phyloP scores from a whole-genome alignment of 1,139 yeast genomes.

The Diutina rugosa region DNA sequence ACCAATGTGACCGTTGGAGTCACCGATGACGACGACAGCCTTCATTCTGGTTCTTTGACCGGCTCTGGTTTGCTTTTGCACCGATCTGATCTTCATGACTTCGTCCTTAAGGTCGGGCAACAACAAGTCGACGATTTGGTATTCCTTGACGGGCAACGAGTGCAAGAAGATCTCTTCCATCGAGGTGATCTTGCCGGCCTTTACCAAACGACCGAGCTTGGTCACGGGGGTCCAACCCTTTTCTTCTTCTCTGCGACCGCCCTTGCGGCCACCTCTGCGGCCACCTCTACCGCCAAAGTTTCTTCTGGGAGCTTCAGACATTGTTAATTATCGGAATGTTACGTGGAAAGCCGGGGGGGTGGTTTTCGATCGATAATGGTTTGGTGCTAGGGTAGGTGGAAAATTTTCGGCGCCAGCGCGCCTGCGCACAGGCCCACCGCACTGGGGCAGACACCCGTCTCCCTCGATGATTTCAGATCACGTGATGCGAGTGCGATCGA shows the following conservation, averaged over 20 bases:
- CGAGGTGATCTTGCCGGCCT: conserved; percentile 95
- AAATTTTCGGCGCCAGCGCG: neutral
- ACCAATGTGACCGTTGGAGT: conserved; percentile 99
- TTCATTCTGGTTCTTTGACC: conserved; percentile 99
- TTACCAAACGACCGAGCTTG: conserved; percentile 99
- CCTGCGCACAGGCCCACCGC: neutral
- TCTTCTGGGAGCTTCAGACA: conserved; percentile 58
- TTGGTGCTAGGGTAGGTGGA: neutral
- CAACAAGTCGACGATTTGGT: conserved; percentile 94
- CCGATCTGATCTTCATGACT: conserved; percentile 99
- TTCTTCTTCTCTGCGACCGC: conserved; percentile 64
- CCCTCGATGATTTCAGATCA: no score
- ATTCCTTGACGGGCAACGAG: conserved; percentile 99
- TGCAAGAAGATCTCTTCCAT: conserved; percentile 98
- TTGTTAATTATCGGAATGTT: conserved; percentile 63
- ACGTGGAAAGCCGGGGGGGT: conserved; percentile 89
- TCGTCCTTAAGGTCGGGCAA: conserved; percentile 95
- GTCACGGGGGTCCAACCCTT: conserved; percentile 99
- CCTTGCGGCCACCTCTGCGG: conserved; percentile 38
- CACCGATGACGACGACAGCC: conserved; percentile 99
- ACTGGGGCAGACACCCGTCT: neutral
- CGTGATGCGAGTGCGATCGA: no score
- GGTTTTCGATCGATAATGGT: conserved; percentile 71
- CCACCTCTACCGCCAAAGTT: conserved; percentile 34
- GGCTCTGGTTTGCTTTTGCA: conserved; percentile 99